These are phyloP conservation scores for Erodium trifolium DNA, from an alignment of 441 rosid genomes.

Conservation along the genomic window DNA sequence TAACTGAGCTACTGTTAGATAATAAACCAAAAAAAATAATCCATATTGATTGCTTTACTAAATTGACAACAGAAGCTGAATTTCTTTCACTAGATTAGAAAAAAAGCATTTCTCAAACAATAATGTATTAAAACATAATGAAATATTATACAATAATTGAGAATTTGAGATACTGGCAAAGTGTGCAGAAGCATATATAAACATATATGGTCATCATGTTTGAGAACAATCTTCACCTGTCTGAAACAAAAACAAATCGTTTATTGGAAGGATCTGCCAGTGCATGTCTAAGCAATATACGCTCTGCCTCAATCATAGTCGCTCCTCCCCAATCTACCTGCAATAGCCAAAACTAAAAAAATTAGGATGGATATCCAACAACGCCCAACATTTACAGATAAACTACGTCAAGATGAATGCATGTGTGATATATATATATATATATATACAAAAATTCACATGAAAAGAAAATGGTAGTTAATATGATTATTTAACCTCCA, in stretches of 20 bases:
- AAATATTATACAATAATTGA: background rate
- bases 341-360: slow-evolving; percentile 13
- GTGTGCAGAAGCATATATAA: background rate
- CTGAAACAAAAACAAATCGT: slow-evolving; percentile 90
- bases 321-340: slow-evolving; percentile 99
- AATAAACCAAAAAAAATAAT: slow-evolving; percentile 16
- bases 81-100: slow-evolving; percentile 9
- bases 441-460: background rate
- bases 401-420: background rate
- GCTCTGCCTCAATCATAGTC: slow-evolving; percentile 92
- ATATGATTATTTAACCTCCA: background rate
- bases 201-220: background rate
- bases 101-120: slow-evolving; percentile 6
- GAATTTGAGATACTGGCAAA: background rate
- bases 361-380: background rate
- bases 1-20: slow-evolving; percentile 34
- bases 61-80: background rate
- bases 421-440: background rate
- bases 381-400: background rate
- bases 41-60: background rate
- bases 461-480: background rate
- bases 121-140: slow-evolving; percentile 10
- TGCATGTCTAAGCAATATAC: slow-evolving; percentile 80
- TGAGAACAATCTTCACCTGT: slow-evolving; percentile 49
- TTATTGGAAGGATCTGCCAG: slow-evolving; percentile 60